Evolutionary conservation across 2,329 filamentous ascomycete genomes (phyloP), one percentile per base, ranked within the genome.

Genomic region (Aspergillus sp.): DNA sequence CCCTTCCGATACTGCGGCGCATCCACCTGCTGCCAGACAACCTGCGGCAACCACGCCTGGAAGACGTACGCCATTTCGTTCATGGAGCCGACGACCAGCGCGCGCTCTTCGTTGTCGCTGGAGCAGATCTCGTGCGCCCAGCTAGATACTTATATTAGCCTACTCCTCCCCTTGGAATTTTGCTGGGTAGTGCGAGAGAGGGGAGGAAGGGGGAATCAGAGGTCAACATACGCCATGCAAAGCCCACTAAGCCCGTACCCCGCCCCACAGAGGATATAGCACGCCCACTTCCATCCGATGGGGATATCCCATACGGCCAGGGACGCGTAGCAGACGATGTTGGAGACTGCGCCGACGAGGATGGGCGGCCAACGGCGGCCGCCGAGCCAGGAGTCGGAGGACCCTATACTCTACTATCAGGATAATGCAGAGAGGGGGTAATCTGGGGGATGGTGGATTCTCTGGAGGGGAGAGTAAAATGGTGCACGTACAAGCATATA

Each of bases 51-150:
- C 88, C 88, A 91, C 0, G 88, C 86, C 69, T 91, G 87, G 48
- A 91, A 75, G 1, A 90, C 87, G 62, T 90, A 90, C 0, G 87
- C 88, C 77, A 91, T 83, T 70, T 89, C 84, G 62, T 91, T 91
- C 86, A 91, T 91, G 17, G 81, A 77, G 0, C 81, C 88, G 0
- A 88, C 83, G 0, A 91, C 87, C 4, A 91, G 77, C 0, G 89
- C 87, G 9, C 88, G 79, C 75, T 91, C 88, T 72, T 91, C 88
- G 58, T 87, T 85, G 51, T 88, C 82, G 3, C 76, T 75, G 3
- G 81, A 77, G 61, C 83, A 86, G 22, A 85, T 84, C 63, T 86
- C 84, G 57, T 85, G 81, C 0, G 82, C 80, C 83, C 83, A 85
- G 8, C 77, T 80, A 23, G 3, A n/a, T 25, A n/a, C 34, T 45